Base-by-base conservation (phyloP, 2,329 filamentous ascomycete genomes). In the Sporothrix brasiliensis region DNA sequence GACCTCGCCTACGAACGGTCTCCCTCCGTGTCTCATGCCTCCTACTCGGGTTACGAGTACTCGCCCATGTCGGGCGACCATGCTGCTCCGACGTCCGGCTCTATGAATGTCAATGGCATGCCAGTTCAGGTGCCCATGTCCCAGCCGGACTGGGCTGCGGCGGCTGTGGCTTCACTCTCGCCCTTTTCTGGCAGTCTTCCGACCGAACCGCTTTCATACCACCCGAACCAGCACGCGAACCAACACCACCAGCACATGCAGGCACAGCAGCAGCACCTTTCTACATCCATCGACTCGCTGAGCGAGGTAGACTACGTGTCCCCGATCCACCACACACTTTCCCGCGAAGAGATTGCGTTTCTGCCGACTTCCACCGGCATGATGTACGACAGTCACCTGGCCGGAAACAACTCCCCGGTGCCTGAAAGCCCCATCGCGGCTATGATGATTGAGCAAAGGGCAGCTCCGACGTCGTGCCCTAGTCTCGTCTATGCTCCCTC, bases 221-320 rank as follows among this genome's bases (percentile, higher is more conserved):
- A 69, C 19, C 66, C 68, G 16, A 54, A 49, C 19, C 70, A 69
- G 41, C 68, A 71, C 21, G 66, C 65, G n/a, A 69, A 69, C 1
- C 69, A 69, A 2, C 68, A 69, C 14, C 54, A 72, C 39, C 83
- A 75, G 78, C 79, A 84, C 72, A 77, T 79, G 71, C 75, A 73
- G 73, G 80, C 71, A 71, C 80, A 74, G 5, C 80, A 74, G 10
- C 84, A 86, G 41, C 80, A 83, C 60, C 80, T 88, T 41, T 85
- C 85, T 0, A 83, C 85, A 0, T 86, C 86, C 0, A 81, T 87
- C 70, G 87, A 89, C 73, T 85, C 87, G 2, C 81, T 89, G 69
- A 88, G 86, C 76, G 87, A 89, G 34, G 83, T 86, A 71, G 87
- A 89, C 75, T 89, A 89, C 79, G 73, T 88, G 81, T 84, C 84